phyloP scores from a whole-genome alignment of 2,329 filamentous ascomycete genomes.

The Trichoderma endophyticum region DNA sequence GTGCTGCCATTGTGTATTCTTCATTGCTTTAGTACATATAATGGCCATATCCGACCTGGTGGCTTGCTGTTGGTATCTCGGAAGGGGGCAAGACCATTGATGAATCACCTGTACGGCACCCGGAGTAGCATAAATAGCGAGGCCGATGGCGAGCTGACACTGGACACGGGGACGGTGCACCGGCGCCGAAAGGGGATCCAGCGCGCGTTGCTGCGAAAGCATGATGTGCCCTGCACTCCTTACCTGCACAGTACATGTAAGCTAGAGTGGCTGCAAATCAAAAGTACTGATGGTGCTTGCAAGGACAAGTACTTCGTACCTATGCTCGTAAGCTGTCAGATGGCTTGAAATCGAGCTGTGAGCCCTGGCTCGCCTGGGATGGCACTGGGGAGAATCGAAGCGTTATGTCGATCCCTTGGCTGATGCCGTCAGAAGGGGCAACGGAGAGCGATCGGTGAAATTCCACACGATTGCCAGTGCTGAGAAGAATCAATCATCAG shows the following conservation, averaged over 20 bases:
- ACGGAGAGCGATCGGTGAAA: not conserved
- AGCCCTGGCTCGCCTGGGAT: not conserved
- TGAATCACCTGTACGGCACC: not conserved
- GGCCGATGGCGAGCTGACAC: not conserved
- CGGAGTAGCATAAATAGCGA: not conserved
- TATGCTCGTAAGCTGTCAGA: not conserved
- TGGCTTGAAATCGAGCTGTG: not conserved
- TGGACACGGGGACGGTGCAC: not conserved
- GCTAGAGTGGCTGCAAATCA: not conserved
- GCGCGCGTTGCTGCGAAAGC: not conserved
- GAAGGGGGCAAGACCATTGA: not conserved
- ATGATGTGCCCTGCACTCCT: not conserved
- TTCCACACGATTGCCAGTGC: not conserved
- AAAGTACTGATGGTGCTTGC: not conserved
- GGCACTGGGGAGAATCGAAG: not conserved
- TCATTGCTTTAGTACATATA: not conserved
- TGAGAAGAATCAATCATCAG: not conserved
- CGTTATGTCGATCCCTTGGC: conserved; percentile 1
- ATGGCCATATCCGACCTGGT: not conserved
- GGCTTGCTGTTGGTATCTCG: not conserved
- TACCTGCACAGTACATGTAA: not conserved
- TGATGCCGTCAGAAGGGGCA: not conserved
- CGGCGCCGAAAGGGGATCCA: not conserved
- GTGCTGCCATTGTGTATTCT: not conserved
- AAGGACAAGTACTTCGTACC: not conserved